These are phyloP conservation scores for Suillus plorans DNA, from an alignment of 768 basidiomycete genomes.

Conservation along the genomic window DNA sequence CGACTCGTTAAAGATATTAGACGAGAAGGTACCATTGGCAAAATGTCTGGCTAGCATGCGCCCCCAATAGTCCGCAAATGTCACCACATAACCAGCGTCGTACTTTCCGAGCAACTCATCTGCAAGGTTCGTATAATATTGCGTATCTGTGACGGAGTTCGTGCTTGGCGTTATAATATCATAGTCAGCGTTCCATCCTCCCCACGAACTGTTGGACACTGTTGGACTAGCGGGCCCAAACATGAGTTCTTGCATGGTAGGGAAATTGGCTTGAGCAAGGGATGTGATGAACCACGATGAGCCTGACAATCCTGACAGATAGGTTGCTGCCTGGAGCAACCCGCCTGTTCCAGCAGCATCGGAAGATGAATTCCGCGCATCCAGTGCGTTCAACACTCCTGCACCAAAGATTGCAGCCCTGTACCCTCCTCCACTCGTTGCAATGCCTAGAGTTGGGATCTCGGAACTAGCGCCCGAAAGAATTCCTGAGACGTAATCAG, in stretches of 20 bases:
- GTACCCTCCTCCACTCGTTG: conserved; percentile 56
- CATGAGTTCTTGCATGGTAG: conserved; percentile 37
- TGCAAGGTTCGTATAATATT: conserved; percentile 19
- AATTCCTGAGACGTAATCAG: conserved; percentile 35
- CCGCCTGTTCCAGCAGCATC: conserved; percentile 45
- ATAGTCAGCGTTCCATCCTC: conserved; percentile 34
- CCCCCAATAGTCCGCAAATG: conserved; percentile 29
- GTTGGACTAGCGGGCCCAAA: conserved; percentile 29
- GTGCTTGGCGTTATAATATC: conserved; percentile 20
- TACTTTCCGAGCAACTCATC: conserved; percentile 32
- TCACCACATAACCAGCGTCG: conserved; percentile 29
- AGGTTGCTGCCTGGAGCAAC: conserved; percentile 51
- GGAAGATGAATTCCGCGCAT: conserved; percentile 47
- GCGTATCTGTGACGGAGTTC: conserved; percentile 13
- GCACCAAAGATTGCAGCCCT: conserved; percentile 56
- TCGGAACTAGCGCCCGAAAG: conserved; percentile 18
- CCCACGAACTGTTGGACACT: conserved; percentile 23
- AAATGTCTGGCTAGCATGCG: conserved; percentile 37
- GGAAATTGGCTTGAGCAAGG: conserved; percentile 41
- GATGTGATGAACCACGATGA: conserved; percentile 41
- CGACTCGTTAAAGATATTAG: conserved; percentile 29
- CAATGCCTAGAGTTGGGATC: conserved; percentile 45
- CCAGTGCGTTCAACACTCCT: conserved; percentile 48
- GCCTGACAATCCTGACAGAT: conserved; percentile 52
- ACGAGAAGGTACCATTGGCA: conserved; percentile 33